Percentiles rank a stretch among this genome's conserved stretches.
phyloP scores from a whole-genome alignment of 73 alveolate genomes.

The Tetrahymena malaccensis region DNA sequence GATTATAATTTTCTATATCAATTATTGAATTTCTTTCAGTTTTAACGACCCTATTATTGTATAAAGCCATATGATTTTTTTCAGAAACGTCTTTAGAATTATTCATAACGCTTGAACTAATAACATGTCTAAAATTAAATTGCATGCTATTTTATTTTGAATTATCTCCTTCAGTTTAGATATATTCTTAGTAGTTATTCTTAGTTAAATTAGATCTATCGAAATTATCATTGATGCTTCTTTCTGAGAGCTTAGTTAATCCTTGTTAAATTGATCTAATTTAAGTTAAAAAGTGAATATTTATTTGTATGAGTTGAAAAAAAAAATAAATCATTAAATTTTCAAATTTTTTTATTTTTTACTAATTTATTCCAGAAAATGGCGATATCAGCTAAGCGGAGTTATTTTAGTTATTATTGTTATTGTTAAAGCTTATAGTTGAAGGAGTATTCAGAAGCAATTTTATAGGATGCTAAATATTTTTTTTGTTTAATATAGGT shows the following conservation, averaged over 20 bases:
- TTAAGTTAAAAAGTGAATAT: background rate
- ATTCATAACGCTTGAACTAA: background rate
- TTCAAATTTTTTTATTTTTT: background rate
- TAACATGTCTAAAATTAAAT: background rate
- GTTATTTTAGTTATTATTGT: background rate
- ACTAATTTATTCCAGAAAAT: background rate
- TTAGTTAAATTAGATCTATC: background rate
- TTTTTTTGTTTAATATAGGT: background rate
- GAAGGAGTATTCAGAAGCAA: background rate
- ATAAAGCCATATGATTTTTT: background rate
- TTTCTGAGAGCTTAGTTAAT: background rate
- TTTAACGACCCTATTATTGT: background rate
- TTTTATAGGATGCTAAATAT: background rate
- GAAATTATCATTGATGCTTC: background rate
- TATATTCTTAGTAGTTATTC: background rate
- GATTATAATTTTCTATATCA: background rate
- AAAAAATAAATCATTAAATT: too few species aligned
- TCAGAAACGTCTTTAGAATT: background rate
- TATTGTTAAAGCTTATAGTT: background rate
- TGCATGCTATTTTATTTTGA: background rate
- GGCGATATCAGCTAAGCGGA: background rate
- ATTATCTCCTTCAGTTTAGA: background rate
- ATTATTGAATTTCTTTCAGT: background rate
- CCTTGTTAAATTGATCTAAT: background rate
- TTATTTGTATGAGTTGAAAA: background rate